phyloP scores from a whole-genome alignment of 2,329 filamentous ascomycete genomes.

The Talaromyces amestolkiae region DNA sequence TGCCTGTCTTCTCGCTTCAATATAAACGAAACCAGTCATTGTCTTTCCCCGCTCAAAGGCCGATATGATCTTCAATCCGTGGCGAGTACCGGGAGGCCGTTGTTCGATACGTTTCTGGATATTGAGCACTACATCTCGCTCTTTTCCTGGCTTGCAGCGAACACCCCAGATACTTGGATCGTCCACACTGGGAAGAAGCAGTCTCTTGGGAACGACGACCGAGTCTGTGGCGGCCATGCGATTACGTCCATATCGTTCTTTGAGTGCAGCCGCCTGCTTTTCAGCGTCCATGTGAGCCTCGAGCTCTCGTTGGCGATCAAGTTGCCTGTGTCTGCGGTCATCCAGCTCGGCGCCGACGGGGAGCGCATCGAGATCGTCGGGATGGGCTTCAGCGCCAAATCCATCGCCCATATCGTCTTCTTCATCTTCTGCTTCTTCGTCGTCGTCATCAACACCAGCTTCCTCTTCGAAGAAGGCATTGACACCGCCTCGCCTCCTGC shows the following conservation, averaged over 20 bases:
- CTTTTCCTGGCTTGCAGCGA: constrained; percentile 90
- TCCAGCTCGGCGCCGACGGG: constrained; percentile 75
- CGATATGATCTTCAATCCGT: constrained; percentile 79
- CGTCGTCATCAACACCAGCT: constrained; percentile 92
- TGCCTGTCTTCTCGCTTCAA: constrained; percentile 83
- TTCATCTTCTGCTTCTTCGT: constrained; percentile 85
- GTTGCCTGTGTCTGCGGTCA: constrained; percentile 87
- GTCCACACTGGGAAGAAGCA: constrained; percentile 87
- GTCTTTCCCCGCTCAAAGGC: constrained; percentile 86
- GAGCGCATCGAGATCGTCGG: constrained; percentile 78
- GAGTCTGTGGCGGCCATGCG: constrained; percentile 67
- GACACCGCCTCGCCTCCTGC: constrained; percentile 63
- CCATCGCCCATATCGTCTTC: constrained; percentile 81
- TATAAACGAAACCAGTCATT: constrained; percentile 94
- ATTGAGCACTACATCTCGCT: constrained; percentile 82
- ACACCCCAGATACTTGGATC: constrained; percentile 96
- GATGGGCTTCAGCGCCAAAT: constrained; percentile 81
- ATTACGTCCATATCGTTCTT: constrained; percentile 82
- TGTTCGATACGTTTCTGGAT: constrained; percentile 90
- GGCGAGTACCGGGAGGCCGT: constrained; percentile 66
- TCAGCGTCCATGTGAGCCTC: constrained; percentile 88
- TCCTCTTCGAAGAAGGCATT: constrained; percentile 92
- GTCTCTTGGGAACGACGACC: constrained; percentile 75
- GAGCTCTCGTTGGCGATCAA: constrained; percentile 86
- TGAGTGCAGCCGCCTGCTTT: constrained; percentile 81